Evolutionary conservation across 2,329 filamentous ascomycete species (phyloP).

Genomic region (Bipolaris oryzae): DNA sequence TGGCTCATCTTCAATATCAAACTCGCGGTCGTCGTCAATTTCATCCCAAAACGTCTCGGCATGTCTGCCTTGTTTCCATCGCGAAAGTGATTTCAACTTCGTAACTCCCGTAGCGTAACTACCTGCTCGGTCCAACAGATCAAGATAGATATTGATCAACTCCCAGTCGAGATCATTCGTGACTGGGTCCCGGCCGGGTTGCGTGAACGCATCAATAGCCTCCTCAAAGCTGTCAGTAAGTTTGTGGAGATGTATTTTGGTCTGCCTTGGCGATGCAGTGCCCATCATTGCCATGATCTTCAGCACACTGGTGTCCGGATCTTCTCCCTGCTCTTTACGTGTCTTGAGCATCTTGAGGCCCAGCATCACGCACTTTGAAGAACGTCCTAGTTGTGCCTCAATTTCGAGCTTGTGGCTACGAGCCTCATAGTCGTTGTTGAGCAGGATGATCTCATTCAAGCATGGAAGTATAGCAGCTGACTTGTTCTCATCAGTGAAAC

Average conservation of each 20-base stretch:
- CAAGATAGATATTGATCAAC: conserved; percentile 83
- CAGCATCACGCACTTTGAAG: conserved; percentile 40
- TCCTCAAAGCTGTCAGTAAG: conserved; percentile 59
- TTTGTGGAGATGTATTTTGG: conserved; percentile 54
- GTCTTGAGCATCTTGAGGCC: conserved; percentile 62
- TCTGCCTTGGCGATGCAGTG: conserved; percentile 56
- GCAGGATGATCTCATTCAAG: conserved; percentile 56
- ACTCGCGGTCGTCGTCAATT: conserved; percentile 82
- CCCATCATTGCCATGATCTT: conserved; percentile 63
- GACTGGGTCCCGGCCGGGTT: conserved; percentile 49
- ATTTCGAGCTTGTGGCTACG: conserved; percentile 63
- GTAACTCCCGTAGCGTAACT: conserved; percentile 69
- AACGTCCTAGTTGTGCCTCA: conserved; percentile 55
- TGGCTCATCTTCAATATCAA: conserved; percentile 74
- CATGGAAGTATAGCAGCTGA: conserved; percentile 39
- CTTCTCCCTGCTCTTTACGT: conserved; percentile 51
- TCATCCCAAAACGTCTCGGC: conserved; percentile 79
- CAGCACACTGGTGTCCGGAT: conserved; percentile 58
- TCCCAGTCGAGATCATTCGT: conserved; percentile 69
- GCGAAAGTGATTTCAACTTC: conserved; percentile 72
- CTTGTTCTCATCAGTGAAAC: conserved; percentile 37
- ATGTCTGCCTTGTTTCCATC: conserved; percentile 81
- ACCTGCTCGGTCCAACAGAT: conserved; percentile 72
- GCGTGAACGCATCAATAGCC: conserved; percentile 57
- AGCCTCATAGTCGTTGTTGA: conserved; percentile 60